Percentiles rank a stretch among this genome's conserved stretches.
Conservation (phyloP, 164 flowering plant genomes). For the Berberis thunbergii region DNA sequence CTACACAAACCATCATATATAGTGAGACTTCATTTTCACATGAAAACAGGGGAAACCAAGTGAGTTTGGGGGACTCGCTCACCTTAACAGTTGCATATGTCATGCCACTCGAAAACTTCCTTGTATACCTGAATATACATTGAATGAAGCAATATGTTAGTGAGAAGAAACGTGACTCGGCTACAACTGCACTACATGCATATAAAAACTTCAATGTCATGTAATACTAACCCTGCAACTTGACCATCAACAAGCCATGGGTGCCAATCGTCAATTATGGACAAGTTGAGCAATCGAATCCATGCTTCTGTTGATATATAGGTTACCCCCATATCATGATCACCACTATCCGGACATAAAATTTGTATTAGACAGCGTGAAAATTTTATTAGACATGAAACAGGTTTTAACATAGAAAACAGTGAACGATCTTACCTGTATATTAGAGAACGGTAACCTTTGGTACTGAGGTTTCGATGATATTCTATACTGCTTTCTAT, state of each 20-base stretch:
- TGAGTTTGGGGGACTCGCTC: constrained; percentile 2
- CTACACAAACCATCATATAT: constrained; percentile 3
- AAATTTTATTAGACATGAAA: neutral
- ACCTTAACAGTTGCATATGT: constrained; percentile 33
- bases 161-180: too few relatives aligned
- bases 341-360: constrained; percentile 29
- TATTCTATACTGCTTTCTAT: constrained; percentile 9
- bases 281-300: constrained; percentile 41
- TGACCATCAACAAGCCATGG: constrained; percentile 40
- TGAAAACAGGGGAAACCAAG: neutral
- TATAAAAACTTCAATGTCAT: too few relatives aligned
- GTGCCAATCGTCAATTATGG: constrained; percentile 49
- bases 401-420: too few relatives aligned
- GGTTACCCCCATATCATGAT: constrained; percentile 39
- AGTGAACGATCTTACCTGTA: constrained; percentile 5
- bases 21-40: neutral
- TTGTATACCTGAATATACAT: constrained; percentile 20
- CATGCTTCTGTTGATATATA: constrained; percentile 40
- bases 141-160: too few relatives aligned
- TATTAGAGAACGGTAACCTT: constrained; percentile 16
- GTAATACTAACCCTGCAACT: constrained; percentile 38
- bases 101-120: constrained; percentile 16
- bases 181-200: neutral
- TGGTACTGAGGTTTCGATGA: constrained; percentile 17
- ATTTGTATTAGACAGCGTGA: neutral